Evolutionary conservation across 2,329 filamentous ascomycete species (phyloP).

Genomic region (Apiospora sp.): DNA sequence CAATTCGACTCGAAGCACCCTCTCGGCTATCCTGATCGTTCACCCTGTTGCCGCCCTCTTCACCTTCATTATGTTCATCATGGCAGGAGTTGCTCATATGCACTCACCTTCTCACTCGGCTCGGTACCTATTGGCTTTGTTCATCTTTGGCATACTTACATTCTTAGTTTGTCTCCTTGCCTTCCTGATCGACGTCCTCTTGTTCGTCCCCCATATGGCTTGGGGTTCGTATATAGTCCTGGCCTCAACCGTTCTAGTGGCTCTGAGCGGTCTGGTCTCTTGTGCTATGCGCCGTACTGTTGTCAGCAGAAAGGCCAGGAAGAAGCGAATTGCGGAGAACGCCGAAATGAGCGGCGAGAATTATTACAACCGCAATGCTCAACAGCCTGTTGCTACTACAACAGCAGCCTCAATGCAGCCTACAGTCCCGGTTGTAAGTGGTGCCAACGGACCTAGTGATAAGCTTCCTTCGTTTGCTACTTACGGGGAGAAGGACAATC

Average conservation of each 20-base stretch:
- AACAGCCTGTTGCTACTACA: constrained; percentile 55
- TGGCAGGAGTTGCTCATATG: constrained; percentile 84
- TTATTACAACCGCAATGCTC: constrained; percentile 78
- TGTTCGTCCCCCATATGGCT: constrained; percentile 92
- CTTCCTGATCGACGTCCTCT: constrained; percentile 90
- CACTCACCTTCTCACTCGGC: constrained; percentile 90
- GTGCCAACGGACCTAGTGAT: constrained; percentile 57
- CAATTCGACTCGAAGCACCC: constrained; percentile 60
- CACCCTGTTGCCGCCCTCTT: constrained; percentile 91
- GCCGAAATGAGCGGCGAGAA: constrained; percentile 97
- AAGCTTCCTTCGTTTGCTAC: constrained; percentile 65
- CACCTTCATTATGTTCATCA: constrained; percentile 82
- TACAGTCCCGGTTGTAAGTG: constrained; percentile 65
- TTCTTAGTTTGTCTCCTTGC: constrained; percentile 84
- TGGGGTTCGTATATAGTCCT: constrained; percentile 97
- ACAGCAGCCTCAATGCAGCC: constrained; percentile 56
- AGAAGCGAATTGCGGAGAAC: constrained; percentile 90
- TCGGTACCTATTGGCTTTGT: constrained; percentile 82
- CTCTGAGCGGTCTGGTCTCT: constrained; percentile 82
- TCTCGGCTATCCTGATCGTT: constrained; percentile 91
- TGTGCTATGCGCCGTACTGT: constrained; percentile 95
- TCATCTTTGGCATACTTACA: constrained; percentile 87
- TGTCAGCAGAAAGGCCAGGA: constrained; percentile 90
- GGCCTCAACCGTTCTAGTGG: constrained; percentile 85
- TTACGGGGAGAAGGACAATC: constrained; percentile 71